phyloP scores from a whole-genome alignment of 129 eudicot species.

The Dittrichia graveolens region DNA sequence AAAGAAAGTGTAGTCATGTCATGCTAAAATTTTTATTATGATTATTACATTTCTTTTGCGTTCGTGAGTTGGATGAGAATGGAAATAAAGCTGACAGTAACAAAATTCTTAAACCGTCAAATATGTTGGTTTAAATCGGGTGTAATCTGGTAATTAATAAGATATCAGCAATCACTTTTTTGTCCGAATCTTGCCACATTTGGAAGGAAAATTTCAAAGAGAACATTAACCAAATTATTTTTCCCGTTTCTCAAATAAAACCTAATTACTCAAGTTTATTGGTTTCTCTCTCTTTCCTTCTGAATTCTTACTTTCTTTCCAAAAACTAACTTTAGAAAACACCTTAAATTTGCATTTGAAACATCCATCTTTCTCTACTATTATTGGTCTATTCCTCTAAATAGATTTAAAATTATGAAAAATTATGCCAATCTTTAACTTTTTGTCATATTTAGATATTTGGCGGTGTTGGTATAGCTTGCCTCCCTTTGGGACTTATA shows the following conservation, averaged over 20 bases:
- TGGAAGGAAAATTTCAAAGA: background rate
- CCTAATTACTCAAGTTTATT: too few species aligned
- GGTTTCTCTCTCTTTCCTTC: background rate
- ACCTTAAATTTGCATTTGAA: background rate
- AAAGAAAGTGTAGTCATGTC: too few species aligned
- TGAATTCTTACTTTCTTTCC: background rate
- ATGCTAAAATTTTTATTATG: too few species aligned
- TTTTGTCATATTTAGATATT: slow-evolving; percentile 54
- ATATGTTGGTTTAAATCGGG: background rate
- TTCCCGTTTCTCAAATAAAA: background rate
- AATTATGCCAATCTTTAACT: background rate
- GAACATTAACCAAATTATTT: background rate
- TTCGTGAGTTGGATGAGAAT: background rate
- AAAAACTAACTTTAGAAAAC: background rate
- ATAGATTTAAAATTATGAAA: background rate
- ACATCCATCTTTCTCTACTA: background rate
- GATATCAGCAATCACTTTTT: too few species aligned
- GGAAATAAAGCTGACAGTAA: background rate
- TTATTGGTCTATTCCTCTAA: background rate
- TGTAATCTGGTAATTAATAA: background rate
- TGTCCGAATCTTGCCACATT: background rate
- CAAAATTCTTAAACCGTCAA: background rate
- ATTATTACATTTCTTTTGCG: too few species aligned
- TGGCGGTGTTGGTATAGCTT: slow-evolving; percentile 99
- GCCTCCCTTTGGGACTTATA: slow-evolving; percentile 90